Conservation (phyloP, 2,329 filamentous ascomycete species). For the Cadophora gregata region DNA sequence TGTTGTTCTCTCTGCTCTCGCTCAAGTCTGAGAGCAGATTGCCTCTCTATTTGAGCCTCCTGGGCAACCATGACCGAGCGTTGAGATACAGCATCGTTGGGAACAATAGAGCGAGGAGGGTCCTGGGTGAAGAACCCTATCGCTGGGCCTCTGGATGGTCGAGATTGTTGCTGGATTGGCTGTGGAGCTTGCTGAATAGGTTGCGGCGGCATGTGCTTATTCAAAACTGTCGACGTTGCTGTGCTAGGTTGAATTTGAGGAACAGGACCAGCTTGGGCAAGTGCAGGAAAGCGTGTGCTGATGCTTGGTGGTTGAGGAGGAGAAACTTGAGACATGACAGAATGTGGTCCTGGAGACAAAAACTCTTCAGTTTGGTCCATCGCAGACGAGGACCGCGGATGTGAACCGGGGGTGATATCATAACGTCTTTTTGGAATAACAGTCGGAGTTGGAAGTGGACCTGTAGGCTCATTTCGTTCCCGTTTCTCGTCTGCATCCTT, state of each 20-base stretch:
- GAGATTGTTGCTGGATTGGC: conserved; percentile 30
- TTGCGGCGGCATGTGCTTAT: conserved; percentile 39
- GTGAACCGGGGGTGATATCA: conserved; percentile 51
- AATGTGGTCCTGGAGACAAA: conserved; percentile 30
- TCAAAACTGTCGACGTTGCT: conserved; percentile 35
- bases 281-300: conserved; percentile 41
- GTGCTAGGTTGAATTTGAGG: conserved; percentile 38
- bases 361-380: conserved; percentile 52
- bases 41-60: conserved; percentile 41
- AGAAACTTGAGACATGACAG: conserved; percentile 37
- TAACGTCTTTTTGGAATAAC: conserved; percentile 57
- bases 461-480: conserved; percentile 61
- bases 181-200: conserved; percentile 33
- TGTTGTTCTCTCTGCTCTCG: conserved; percentile 34
- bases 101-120: conserved; percentile 37
- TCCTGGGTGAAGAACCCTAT: conserved; percentile 41
- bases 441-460: conserved; percentile 63
- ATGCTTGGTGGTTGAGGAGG: conserved; percentile 37
- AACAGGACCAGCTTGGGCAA: conserved; percentile 44
- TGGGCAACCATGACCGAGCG: conserved; percentile 40
- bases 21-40: conserved; percentile 40
- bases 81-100: conserved; percentile 36
- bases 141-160: conserved; percentile 38
- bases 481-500: conserved; percentile 64
- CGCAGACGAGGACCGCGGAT: conserved; percentile 55